Conservation (phyloP, 768 basidiomycete genomes). For the Pisolithus sp. region DNA sequence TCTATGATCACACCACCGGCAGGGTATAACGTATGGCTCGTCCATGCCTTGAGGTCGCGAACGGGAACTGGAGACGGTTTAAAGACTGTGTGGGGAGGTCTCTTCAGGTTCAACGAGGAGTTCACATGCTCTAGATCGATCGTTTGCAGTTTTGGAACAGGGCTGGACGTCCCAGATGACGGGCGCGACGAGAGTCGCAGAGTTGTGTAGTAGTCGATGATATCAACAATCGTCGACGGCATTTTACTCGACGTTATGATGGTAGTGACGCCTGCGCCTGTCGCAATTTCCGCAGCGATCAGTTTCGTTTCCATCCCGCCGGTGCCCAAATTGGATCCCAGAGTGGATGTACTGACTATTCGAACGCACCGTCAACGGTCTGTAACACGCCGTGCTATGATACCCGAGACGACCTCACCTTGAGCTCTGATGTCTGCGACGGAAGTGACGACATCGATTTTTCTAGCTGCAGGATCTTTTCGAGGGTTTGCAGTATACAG, state of each 20-base stretch:
- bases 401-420: constrained; percentile 42
- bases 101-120: constrained; percentile 18
- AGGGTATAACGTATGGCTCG: constrained; percentile 87
- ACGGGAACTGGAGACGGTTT: constrained; percentile 64
- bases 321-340: constrained; percentile 90
- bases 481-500: constrained; percentile 94
- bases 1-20: constrained; percentile 88
- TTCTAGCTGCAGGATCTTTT: constrained; percentile 75
- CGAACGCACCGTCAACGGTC: background rate
- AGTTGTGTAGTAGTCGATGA: constrained; percentile 71
- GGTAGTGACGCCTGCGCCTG: constrained; percentile 89
- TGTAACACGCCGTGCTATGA: background rate
- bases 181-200: constrained; percentile 33
- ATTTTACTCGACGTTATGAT: constrained; percentile 81
- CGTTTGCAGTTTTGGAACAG: constrained; percentile 16
- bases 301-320: constrained; percentile 99
- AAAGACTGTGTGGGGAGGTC: constrained; percentile 89
- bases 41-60: constrained; percentile 91
- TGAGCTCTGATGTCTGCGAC: constrained; percentile 72
- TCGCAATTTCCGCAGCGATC: constrained; percentile 96
- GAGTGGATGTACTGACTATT: constrained; percentile 84
- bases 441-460: constrained; percentile 78
- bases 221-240: constrained; percentile 66
- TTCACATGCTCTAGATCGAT: constrained; percentile 21
- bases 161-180: constrained; percentile 26